Evolutionary conservation across 2,329 filamentous ascomycete species (phyloP), one percentile per base, ranked within the genome.

Genomic region (Monilinia polystroma): DNA sequence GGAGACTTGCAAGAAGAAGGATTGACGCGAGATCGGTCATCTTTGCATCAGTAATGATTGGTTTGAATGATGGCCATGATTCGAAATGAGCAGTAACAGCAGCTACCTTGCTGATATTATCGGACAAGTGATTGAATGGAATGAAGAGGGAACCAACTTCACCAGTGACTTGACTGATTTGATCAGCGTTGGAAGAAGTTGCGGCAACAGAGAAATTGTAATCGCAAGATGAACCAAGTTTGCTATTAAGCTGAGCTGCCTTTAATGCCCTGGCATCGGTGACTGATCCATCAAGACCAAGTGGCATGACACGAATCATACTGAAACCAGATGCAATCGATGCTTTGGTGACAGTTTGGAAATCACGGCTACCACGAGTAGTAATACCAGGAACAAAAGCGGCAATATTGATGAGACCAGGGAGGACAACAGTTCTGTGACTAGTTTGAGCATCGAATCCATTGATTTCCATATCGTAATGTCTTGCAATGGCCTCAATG

Each of bases 361-460:
- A 86, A 74, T 93, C 90, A 35, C 83, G 80, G 75, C 86, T 91
- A 51, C 84, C 84, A 29, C 83, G 78, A 16, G 84, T 84, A 23
- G 87, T 86, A 68, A 93, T 83, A 16, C 88, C 90, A 20, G 90
- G 90, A 62, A 93, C 89, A 72, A 93, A 93, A 18, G 90, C 87
- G n/a, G 89, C 88, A 70, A 93, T 83, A 75, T 93, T 93, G 79
- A 93, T 86, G 67, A 93, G 79, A 2, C 90, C 90, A 45, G 91
- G 90, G 49, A 93, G 84, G 54, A 88, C 83, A 56, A 92, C 81
- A 4, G 89, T 91, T 71, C 87, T 85, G 77, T 93, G 90, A 80
- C 95, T 97, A 57, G 92, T 94, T 81, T 97, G 93, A 80, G 90
- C 96, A 80, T 99, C 95, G 66, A 93, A 87, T 71, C 88, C 89